Evolutionary conservation across 345 rosid genomes (phyloP).

Genomic region (Brassica incana): DNA sequence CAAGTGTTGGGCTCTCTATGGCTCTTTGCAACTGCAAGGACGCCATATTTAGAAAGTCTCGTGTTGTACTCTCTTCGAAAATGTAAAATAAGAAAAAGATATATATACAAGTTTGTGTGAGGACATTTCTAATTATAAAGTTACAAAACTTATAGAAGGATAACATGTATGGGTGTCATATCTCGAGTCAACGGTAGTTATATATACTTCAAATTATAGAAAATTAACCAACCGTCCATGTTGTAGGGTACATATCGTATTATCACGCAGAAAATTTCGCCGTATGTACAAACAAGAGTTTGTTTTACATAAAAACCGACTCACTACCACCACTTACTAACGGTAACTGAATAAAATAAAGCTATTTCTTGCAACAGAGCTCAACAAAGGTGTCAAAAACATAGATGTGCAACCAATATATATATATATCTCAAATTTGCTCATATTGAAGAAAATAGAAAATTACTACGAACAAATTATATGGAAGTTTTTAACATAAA

Average conservation of each 20-base stretch:
- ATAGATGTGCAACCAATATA: background rate
- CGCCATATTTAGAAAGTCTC: background rate
- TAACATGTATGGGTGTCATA: background rate
- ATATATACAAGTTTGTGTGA: conserved; percentile 2
- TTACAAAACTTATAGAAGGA: background rate
- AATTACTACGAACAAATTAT: background rate
- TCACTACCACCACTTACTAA: background rate
- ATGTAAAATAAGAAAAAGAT: background rate
- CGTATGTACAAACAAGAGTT: background rate
- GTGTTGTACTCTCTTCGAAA: background rate
- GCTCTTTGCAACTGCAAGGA: conserved; percentile 10
- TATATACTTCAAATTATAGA: background rate
- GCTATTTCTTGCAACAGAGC: background rate
- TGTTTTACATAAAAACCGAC: background rate
- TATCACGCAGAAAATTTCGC: background rate
- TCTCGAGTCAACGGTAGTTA: background rate
- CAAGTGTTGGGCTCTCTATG: conserved; percentile 55
- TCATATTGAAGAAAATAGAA: background rate
- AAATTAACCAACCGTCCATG: background rate
- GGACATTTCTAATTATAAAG: background rate
- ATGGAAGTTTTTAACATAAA: background rate
- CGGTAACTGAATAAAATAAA: background rate
- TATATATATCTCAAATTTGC: background rate
- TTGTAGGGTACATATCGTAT: background rate
- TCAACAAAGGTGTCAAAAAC: background rate